A percentile compares a stretch with the other conserved stretches of the same genome.
Evolutionary conservation across 352 stramenopile species (phyloP).

Genomic region (Pythium rishiriense): DNA sequence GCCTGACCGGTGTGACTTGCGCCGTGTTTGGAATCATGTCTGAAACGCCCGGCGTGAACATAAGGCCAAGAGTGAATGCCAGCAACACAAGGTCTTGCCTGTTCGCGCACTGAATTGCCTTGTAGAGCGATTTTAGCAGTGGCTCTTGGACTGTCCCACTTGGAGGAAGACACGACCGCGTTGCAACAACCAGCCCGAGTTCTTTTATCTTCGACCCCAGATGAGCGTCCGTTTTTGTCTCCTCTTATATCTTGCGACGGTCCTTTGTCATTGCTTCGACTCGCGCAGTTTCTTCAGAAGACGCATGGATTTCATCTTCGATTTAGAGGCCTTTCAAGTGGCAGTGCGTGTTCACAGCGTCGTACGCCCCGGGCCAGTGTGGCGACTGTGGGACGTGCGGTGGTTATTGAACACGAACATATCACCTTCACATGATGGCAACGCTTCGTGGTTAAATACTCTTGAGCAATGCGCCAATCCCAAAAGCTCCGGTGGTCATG

Average conservation of each 20-base stretch:
- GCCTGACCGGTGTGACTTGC: background rate
- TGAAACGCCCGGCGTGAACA: too few relatives aligned
- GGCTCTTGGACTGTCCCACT: too few relatives aligned
- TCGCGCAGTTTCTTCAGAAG: constrained; percentile 46
- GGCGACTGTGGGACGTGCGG: constrained; percentile 83
- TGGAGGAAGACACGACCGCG: too few relatives aligned
- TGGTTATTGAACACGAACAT: constrained; percentile 89
- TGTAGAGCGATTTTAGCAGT: too few relatives aligned
- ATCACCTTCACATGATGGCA: constrained; percentile 61
- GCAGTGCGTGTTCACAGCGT: constrained; percentile 37
- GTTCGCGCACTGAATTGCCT: too few relatives aligned
- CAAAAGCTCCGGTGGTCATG: too few relatives aligned
- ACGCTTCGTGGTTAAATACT: constrained; percentile 32
- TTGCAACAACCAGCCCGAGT: too few relatives aligned
- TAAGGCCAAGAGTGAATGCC: too few relatives aligned
- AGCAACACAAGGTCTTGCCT: background rate
- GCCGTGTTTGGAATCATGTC: background rate
- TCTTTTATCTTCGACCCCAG: too few relatives aligned
- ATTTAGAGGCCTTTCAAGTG: constrained; percentile 89
- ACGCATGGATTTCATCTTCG: constrained; percentile 80
- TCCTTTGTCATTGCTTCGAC: background rate
- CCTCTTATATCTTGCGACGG: background rate
- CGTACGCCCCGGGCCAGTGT: too few relatives aligned
- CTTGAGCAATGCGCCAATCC: too few relatives aligned
- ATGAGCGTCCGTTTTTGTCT: background rate